Evolutionary conservation across 2,329 filamentous ascomycete species (phyloP).

Genomic region (Microsporum canis): DNA sequence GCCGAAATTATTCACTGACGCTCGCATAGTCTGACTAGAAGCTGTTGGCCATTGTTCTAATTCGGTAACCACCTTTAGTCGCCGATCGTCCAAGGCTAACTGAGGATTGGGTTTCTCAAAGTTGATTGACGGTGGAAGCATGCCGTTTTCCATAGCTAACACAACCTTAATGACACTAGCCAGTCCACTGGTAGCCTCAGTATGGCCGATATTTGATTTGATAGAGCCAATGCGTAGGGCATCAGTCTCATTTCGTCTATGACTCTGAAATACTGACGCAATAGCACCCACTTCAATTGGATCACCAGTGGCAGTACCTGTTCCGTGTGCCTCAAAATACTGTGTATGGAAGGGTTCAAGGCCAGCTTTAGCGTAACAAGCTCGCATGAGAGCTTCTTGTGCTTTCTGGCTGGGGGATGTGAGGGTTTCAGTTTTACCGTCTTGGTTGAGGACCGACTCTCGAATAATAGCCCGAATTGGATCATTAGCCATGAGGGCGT

Average conservation of each 20-base stretch:
- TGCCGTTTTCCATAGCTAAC: conserved; percentile 18
- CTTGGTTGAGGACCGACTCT: conserved; percentile 17
- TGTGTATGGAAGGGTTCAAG: conserved; percentile 8
- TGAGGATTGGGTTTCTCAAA: conserved; percentile 21
- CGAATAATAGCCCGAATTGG: conserved; percentile 24
- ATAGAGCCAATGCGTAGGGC: conserved; percentile 19
- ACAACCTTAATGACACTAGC: conserved; percentile 20
- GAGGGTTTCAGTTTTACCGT: conserved; percentile 18
- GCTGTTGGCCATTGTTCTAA: conserved; percentile 18
- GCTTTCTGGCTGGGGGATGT: conserved; percentile 16
- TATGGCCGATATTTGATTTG: conserved; percentile 22
- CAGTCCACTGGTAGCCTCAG: conserved; percentile 19
- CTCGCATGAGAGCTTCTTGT: conserved; percentile 17
- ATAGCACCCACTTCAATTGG: conserved; percentile 20
- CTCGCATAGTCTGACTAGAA: conserved; percentile 16
- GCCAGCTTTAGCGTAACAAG: conserved; percentile 18
- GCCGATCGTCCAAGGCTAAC: conserved; percentile 12
- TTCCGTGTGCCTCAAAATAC: conserved; percentile 26
- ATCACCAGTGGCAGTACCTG: conserved; percentile 29
- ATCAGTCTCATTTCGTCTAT: neutral
- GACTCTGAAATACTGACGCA: neutral
- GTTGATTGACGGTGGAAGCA: conserved; percentile 21
- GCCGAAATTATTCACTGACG: conserved; percentile 26
- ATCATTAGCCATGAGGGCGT: conserved; percentile 22
- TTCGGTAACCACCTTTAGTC: conserved; percentile 15